phyloP scores from a whole-genome alignment of 805 yeast genomes.

The Cyberlindnera euphorbiae region DNA sequence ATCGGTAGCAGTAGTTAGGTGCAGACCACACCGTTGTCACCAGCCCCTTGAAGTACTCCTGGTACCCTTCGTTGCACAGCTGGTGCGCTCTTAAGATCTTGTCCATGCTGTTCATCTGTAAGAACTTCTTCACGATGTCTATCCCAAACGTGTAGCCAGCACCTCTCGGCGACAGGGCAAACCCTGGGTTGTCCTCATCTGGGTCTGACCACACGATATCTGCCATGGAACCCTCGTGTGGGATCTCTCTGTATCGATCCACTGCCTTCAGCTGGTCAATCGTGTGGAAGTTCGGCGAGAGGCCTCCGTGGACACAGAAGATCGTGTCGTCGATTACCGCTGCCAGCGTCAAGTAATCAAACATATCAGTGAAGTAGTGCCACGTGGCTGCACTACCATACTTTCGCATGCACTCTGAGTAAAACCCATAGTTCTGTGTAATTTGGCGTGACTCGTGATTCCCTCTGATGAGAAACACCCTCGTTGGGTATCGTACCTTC shows the following conservation, averaged over 20 bases:
- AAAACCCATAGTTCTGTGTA: slow-evolving; percentile 95
- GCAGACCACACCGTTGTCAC: slow-evolving; percentile 98
- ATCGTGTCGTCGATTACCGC: slow-evolving; percentile 87
- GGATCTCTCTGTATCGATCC: slow-evolving; percentile 90
- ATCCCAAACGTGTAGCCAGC: slow-evolving; percentile 97
- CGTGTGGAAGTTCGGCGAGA: slow-evolving; percentile 92
- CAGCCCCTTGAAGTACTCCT: slow-evolving; percentile 82
- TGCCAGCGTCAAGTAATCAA: slow-evolving; percentile 84
- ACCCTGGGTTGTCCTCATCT: slow-evolving; percentile 72
- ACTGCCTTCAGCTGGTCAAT: slow-evolving; percentile 87
- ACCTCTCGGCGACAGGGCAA: slow-evolving; percentile 89
- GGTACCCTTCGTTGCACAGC: slow-evolving; percentile 93
- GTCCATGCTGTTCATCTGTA: slow-evolving; percentile 69
- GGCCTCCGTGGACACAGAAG: slow-evolving; percentile 95
- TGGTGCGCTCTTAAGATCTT: slow-evolving; percentile 94
- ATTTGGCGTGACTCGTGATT: slow-evolving; percentile 96
- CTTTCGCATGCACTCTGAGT: slow-evolving; percentile 88
- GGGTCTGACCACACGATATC: slow-evolving; percentile 99
- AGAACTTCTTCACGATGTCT: slow-evolving; percentile 83
- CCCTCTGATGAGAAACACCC: slow-evolving; percentile 83
- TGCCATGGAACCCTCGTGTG: slow-evolving; percentile 99
- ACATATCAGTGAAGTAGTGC: slow-evolving; percentile 85
- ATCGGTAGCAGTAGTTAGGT: slow-evolving; percentile 94
- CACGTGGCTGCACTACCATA: slow-evolving; percentile 81
- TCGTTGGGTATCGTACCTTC: slow-evolving; percentile 80